These are phyloP conservation scores for Epichloe uncinata DNA, from an alignment of 2,329 filamentous ascomycete genomes.

Conservation along the genomic window DNA sequence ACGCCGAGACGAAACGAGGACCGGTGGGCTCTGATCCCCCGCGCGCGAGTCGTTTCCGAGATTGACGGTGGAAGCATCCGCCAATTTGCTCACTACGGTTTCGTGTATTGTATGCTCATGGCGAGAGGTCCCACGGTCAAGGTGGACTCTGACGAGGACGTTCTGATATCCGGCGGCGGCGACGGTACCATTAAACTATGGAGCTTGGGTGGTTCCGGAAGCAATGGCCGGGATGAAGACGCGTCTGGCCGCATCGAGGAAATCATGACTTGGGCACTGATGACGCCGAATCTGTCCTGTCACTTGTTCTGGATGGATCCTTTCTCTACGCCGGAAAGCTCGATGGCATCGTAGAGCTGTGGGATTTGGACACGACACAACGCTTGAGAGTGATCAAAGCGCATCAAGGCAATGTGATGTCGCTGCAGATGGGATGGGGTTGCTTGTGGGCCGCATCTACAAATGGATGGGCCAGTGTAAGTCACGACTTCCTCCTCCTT, in stretches of 20 bases:
- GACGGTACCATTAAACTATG: constrained; percentile 95
- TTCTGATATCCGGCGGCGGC: constrained; percentile 80
- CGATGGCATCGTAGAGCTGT: constrained; percentile 81
- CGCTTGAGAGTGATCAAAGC: constrained; percentile 75
- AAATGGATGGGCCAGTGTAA: constrained; percentile 73
- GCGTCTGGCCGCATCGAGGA: constrained; percentile 47
- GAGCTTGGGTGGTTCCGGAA: constrained; percentile 38
- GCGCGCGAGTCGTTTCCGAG: constrained; percentile 50
- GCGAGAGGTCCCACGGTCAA: constrained; percentile 55
- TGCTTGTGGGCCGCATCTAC: constrained; percentile 80
- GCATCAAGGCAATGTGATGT: constrained; percentile 71
- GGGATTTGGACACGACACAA: constrained; percentile 92
- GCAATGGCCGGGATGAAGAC: constrained; percentile 16
- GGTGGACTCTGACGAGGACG: constrained; percentile 60
- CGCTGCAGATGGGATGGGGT: constrained; percentile 73
- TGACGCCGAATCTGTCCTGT: constrained; percentile 54
- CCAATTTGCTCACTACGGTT: constrained; percentile 89
- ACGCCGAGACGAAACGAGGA: constrained; percentile 60
- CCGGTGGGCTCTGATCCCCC: constrained; percentile 40
- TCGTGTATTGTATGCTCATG: constrained; percentile 92
- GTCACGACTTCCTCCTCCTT: constrained; percentile 12
- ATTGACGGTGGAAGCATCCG: constrained; percentile 69
- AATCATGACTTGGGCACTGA: constrained; percentile 52
- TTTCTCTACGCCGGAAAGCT: constrained; percentile 87
- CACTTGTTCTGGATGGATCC: constrained; percentile 73